A percentile compares a stretch with the other conserved stretches of the same genome.
phyloP scores from a whole-genome alignment of 2,329 filamentous ascomycete genomes.

The Ophiostoma sp. region DNA sequence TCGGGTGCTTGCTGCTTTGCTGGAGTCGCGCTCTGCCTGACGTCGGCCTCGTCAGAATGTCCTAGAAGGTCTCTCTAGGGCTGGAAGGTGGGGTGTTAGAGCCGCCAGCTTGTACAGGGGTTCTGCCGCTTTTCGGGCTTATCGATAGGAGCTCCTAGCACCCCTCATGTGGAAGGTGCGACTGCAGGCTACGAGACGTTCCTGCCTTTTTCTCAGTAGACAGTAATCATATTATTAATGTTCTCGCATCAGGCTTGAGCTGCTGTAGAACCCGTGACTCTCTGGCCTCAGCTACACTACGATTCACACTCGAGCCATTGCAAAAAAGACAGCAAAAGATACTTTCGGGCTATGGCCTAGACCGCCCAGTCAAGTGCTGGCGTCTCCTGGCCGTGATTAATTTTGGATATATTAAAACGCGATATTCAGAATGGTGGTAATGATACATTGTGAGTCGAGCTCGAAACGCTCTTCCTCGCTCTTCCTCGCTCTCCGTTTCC shows the following conservation, averaged over 20 bases:
- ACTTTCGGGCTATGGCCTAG: not conserved
- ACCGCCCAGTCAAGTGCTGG: not conserved
- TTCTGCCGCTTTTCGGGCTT: slow-evolving; percentile 8
- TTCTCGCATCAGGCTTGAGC: not conserved
- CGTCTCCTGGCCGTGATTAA: slow-evolving; percentile 3
- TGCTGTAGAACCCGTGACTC: not conserved
- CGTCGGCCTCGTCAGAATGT: slow-evolving; percentile 13
- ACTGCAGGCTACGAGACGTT: not conserved
- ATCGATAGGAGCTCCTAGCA: slow-evolving; percentile 21
- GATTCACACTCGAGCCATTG: no score
- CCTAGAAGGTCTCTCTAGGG: slow-evolving; percentile 13
- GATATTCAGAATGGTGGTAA: not conserved
- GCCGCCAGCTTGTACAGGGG: slow-evolving; percentile 6
- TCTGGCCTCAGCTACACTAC: no score
- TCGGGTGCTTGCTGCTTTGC: not conserved
- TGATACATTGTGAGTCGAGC: not conserved
- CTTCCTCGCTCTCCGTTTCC: not conserved
- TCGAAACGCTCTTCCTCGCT: not conserved
- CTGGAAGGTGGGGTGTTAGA: slow-evolving; percentile 20
- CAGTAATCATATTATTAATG: not conserved
- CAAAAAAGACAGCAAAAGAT: no score
- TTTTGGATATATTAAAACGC: slow-evolving; percentile 10
- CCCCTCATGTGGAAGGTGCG: not conserved
- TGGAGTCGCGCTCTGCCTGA: slow-evolving; percentile 3
- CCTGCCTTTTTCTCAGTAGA: not conserved